A percentile compares a stretch with the other conserved stretches of the same genome.
Conservation (phyloP, 768 basidiomycete genomes). For the Amanita inopinata region DNA sequence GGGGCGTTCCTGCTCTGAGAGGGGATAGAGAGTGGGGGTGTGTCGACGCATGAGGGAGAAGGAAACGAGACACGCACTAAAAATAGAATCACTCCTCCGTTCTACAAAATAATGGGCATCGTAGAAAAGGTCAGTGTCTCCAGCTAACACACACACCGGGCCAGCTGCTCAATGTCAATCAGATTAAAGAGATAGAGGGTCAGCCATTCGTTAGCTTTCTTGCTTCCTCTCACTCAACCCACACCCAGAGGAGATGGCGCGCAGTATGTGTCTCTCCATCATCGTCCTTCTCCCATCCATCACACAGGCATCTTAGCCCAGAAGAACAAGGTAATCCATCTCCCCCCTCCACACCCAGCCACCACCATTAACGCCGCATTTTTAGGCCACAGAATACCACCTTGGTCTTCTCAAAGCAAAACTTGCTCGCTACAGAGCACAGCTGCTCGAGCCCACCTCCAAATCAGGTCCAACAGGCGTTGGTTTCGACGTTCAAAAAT, state of each 20-base stretch:
- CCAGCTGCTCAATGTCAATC: conserved; percentile 7
- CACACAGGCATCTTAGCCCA: conserved; percentile 45
- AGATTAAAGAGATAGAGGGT: conserved; percentile 98
- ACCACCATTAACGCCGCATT: conserved; percentile 13
- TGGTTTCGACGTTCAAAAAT: conserved; percentile 79
- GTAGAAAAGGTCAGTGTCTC: conserved; percentile 66
- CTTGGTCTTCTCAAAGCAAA: conserved; percentile 92
- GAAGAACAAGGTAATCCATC: conserved; percentile 75
- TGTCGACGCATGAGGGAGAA: conserved; percentile 39
- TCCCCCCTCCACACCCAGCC: conserved; percentile 5
- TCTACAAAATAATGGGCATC: conserved; percentile 62
- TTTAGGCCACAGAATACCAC: conserved; percentile 89
- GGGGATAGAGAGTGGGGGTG: conserved; percentile 60
- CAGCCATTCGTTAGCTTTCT: conserved; percentile 18
- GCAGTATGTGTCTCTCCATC: conserved; percentile 54
- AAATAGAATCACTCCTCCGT: conserved; percentile 14
- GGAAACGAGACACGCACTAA: background rate
- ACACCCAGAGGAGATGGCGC: conserved; percentile 85
- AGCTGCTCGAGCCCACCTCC: conserved; percentile 83
- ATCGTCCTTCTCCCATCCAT: conserved; percentile 1
- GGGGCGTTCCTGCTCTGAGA: conserved; percentile 31
- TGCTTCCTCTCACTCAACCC: background rate
- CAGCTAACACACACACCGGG: background rate
- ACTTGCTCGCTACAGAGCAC: conserved; percentile 87
- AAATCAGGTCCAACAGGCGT: conserved; percentile 76